phyloP scores from a whole-genome alignment of 2,329 filamentous ascomycete genomes.

The Cytospora piceicola region DNA sequence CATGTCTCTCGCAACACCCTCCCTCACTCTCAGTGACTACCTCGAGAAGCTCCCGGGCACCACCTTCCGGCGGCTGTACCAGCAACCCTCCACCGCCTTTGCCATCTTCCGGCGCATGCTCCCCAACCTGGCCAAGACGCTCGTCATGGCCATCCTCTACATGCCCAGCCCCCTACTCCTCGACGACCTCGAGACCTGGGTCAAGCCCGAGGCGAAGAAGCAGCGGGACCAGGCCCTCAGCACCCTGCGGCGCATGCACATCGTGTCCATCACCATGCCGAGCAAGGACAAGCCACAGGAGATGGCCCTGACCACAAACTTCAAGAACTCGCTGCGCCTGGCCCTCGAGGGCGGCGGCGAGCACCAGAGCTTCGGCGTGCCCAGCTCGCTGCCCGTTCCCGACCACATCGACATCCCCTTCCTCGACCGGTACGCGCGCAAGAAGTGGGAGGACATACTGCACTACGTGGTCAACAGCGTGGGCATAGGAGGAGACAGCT shows the following conservation, averaged over 20 bases:
- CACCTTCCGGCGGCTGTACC: conserved; percentile 89
- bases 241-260: conserved; percentile 83
- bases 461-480: conserved; percentile 91
- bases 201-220: conserved; percentile 67
- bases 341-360: conserved; percentile 86
- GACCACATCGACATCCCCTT: conserved; percentile 69
- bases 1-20: conserved; percentile 53
- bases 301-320: conserved; percentile 79
- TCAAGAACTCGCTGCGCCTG: conserved; percentile 79
- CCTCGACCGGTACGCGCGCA: conserved; percentile 82
- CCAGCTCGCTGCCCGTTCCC: conserved; percentile 67
- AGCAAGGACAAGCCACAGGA: conserved; percentile 68
- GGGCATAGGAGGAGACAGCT: conserved; percentile 54
- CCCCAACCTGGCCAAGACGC: conserved; percentile 88
- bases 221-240: conserved; percentile 84
- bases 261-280: conserved; percentile 68
- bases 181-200: conserved; percentile 84
- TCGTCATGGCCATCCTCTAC: conserved; percentile 95
- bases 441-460: conserved; percentile 93
- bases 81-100: conserved; percentile 91
- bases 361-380: conserved; percentile 89
- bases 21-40: conserved; percentile 78
- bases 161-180: conserved; percentile 79
- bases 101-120: conserved; percentile 98
- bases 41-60: conserved; percentile 89